These are phyloP conservation scores for Coniochaeta prunicola DNA, from an alignment of 2,329 filamentous ascomycete genomes.

Conservation along the genomic window DNA sequence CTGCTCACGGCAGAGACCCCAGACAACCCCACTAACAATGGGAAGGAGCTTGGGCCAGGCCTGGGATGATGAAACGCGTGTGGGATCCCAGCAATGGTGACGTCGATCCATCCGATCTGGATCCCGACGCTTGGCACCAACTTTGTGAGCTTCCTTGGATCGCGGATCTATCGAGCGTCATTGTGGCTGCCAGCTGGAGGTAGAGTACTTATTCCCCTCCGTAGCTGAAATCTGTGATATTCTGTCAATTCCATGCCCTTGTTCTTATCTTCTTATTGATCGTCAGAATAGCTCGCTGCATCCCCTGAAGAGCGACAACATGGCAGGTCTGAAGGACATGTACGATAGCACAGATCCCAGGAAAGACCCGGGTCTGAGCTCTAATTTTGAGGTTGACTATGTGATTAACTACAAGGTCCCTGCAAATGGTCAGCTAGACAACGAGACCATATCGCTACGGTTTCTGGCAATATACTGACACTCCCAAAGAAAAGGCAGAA, in stretches of 20 bases:
- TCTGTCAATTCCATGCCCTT: neutral
- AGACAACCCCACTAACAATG: neutral
- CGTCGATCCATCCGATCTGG: neutral
- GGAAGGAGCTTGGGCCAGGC: neutral
- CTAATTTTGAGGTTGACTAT: constrained; percentile 15
- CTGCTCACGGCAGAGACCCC: neutral
- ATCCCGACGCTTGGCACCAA: neutral
- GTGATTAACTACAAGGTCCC: constrained; percentile 19
- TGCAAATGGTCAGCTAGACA: constrained; percentile 5
- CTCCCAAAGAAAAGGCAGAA: constrained; percentile 51
- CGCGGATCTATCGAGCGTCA: neutral
- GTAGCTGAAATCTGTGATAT: neutral
- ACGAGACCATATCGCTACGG: neutral
- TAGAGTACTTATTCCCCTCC: neutral
- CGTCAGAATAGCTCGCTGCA: neutral
- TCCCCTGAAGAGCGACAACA: neutral
- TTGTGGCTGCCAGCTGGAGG: neutral
- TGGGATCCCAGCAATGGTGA: neutral
- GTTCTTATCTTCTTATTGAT: neutral
- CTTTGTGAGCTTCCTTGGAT: neutral
- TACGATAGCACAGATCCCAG: constrained; percentile 1
- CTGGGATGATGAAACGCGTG: neutral
- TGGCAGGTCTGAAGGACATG: neutral
- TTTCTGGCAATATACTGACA: neutral
- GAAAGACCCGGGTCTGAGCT: neutral